These are phyloP conservation scores for Pigoraptor vietnamica DNA, from an alignment of 78 protist genomes.

Conservation along the genomic window DNA sequence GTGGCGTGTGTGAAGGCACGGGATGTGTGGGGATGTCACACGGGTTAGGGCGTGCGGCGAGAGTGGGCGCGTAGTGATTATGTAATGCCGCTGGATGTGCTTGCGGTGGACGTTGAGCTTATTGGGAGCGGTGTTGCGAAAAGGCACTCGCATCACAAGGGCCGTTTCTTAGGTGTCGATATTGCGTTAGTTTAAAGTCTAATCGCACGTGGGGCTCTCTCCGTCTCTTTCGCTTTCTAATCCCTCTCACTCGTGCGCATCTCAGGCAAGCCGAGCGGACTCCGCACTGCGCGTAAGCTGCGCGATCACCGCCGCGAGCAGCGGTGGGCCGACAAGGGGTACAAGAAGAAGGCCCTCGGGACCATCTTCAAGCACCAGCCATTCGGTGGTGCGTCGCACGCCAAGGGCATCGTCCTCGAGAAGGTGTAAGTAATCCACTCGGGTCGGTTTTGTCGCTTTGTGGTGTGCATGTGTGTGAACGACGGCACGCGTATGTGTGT, in stretches of 20 bases:
- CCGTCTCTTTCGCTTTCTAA: background rate
- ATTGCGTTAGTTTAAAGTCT: background rate
- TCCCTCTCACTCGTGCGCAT: background rate
- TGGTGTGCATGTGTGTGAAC: background rate
- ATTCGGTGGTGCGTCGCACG: constrained; percentile 98
- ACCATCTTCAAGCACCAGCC: constrained; percentile 92
- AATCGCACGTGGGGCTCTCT: background rate
- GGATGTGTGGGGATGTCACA: background rate
- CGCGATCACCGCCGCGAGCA: constrained; percentile 55
- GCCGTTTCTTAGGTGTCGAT: too few relatives aligned
- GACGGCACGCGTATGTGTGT: background rate
- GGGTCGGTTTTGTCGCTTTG: too few relatives aligned
- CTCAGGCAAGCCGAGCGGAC: constrained; percentile 59
- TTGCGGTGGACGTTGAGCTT: too few relatives aligned
- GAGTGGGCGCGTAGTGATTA: too few relatives aligned
- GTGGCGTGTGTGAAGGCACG: background rate
- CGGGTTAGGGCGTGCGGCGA: too few relatives aligned
- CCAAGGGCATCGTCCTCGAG: constrained; percentile 98
- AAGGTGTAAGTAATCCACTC: constrained; percentile 61
- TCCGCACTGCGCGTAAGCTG: constrained; percentile 74
- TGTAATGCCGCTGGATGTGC: too few relatives aligned
- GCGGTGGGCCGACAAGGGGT: constrained; percentile 95
- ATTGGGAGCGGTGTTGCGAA: too few relatives aligned
- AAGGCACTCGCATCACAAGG: too few relatives aligned
- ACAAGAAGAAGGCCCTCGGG: constrained; percentile 89